A percentile compares a stretch with the other conserved stretches of the same genome.
phyloP scores from a whole-genome alignment of 2,329 filamentous ascomycete species.

The Cryphonectria japonica region DNA sequence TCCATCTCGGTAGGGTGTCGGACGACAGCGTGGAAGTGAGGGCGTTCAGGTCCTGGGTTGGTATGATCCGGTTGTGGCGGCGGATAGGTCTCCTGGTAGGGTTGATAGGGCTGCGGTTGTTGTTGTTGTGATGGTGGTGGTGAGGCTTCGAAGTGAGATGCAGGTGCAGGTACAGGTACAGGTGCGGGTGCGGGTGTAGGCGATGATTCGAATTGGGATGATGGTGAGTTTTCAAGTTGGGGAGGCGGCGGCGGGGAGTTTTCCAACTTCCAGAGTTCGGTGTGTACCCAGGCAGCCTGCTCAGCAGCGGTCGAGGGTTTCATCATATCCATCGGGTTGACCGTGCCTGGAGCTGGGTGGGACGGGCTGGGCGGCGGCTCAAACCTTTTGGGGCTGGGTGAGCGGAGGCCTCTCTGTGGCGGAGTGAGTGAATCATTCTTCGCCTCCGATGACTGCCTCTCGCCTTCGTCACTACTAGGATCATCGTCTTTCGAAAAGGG shows the following conservation, averaged over 20 bases:
- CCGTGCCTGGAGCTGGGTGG: slow-evolving; percentile 49
- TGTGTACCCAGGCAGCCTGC: slow-evolving; percentile 39
- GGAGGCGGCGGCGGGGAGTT: slow-evolving; percentile 35
- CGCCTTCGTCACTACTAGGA: slow-evolving; percentile 25
- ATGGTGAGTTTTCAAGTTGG: slow-evolving; percentile 20
- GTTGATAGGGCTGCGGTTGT: slow-evolving; percentile 5
- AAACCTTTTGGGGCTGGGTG: slow-evolving; percentile 32
- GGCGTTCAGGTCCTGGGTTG: slow-evolving; percentile 19
- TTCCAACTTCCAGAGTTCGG: slow-evolving; percentile 42
- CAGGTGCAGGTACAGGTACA: not conserved
- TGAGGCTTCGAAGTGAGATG: slow-evolving; percentile 12
- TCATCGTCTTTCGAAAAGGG: slow-evolving; percentile 21
- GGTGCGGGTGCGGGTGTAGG: slow-evolving; percentile 30
- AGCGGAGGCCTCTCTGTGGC: slow-evolving; percentile 28
- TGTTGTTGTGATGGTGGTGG: slow-evolving; percentile 16
- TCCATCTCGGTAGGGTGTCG: slow-evolving; percentile 30
- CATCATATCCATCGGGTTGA: slow-evolving; percentile 60
- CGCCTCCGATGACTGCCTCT: slow-evolving; percentile 13
- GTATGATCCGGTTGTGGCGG: slow-evolving; percentile 12
- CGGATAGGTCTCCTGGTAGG: slow-evolving; percentile 14
- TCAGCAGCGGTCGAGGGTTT: slow-evolving; percentile 44
- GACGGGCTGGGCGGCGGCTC: slow-evolving; percentile 34
- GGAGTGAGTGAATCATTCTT: slow-evolving; percentile 18
- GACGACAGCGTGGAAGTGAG: slow-evolving; percentile 29
- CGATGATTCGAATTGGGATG: slow-evolving; percentile 39